Evolutionary conservation across 2,329 filamentous ascomycete species (phyloP).

Genomic region (Tolypocladium amazonense): DNA sequence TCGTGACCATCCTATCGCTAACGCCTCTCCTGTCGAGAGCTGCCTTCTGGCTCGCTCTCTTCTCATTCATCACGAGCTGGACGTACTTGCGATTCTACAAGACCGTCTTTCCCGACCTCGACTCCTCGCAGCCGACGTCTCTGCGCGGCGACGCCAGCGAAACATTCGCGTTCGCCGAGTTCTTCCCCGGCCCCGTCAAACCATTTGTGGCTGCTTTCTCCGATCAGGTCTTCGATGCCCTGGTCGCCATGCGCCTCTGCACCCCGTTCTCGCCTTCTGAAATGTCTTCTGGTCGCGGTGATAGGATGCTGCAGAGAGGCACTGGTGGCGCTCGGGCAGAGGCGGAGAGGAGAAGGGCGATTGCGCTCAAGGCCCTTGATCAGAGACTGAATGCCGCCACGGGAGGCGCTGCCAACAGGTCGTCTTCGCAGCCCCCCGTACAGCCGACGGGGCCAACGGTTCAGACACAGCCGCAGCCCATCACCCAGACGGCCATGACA

Average conservation of each 20-base stretch:
- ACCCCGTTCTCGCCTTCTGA: slow-evolving; percentile 78
- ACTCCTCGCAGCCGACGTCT: slow-evolving; percentile 46
- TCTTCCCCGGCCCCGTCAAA: slow-evolving; percentile 81
- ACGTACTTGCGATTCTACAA: slow-evolving; percentile 96
- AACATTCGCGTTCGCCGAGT: slow-evolving; percentile 90
- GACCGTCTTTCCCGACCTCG: slow-evolving; percentile 57
- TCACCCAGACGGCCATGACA: slow-evolving; percentile 47
- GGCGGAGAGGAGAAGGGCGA: slow-evolving; percentile 76
- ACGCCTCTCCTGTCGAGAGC: slow-evolving; percentile 55
- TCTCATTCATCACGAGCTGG: slow-evolving; percentile 83
- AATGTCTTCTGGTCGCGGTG: slow-evolving; percentile 63
- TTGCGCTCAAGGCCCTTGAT: slow-evolving; percentile 86
- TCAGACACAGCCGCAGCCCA: slow-evolving; percentile 44
- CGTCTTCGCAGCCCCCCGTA: slow-evolving; percentile 21
- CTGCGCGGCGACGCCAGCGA: slow-evolving; percentile 89
- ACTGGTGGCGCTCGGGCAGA: slow-evolving; percentile 71
- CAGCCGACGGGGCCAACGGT: slow-evolving; percentile 42
- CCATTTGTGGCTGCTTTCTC: slow-evolving; percentile 65
- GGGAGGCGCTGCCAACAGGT: slow-evolving; percentile 26
- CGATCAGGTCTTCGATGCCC: slow-evolving; percentile 59
- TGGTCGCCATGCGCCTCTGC: slow-evolving; percentile 69
- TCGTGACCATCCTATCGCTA: slow-evolving; percentile 54
- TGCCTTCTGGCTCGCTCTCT: slow-evolving; percentile 66
- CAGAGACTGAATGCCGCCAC: slow-evolving; percentile 83
- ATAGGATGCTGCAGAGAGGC: slow-evolving; percentile 40